Conservation (phyloP, 2,329 filamentous ascomycete species). For the Diaporthe australafricana region DNA sequence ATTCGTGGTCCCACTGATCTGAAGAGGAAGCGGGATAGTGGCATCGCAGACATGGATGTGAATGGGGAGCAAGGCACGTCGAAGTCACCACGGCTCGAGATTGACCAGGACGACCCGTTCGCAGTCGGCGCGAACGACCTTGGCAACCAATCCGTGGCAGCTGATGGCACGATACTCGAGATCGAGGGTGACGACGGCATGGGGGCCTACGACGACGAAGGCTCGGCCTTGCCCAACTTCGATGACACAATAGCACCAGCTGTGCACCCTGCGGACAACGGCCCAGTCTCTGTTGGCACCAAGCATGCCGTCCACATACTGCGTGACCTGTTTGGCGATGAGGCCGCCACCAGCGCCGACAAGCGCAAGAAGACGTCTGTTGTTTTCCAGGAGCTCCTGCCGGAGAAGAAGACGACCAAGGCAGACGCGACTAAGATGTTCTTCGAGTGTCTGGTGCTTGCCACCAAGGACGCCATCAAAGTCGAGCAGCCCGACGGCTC, state of each 20-base stretch:
- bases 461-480: conserved; percentile 98
- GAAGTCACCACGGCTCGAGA: conserved; percentile 77
- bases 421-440: conserved; percentile 99
- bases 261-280: conserved; percentile 84
- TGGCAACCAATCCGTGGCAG: conserved; percentile 63
- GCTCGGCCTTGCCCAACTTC: conserved; percentile 70
- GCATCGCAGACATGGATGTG: conserved; percentile 79
- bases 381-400: conserved; percentile 91
- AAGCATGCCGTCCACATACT: conserved; percentile 96
- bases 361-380: conserved; percentile 82
- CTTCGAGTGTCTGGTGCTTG: conserved; percentile 94
- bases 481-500: conserved; percentile 83
- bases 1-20: conserved; percentile 81
- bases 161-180: conserved; percentile 73
- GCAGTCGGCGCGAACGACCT: conserved; percentile 62
- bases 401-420: conserved; percentile 82
- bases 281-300: conserved; percentile 89
- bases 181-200: conserved; percentile 70
- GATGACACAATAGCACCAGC: conserved; percentile 83
- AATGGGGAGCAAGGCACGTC: conserved; percentile 71
- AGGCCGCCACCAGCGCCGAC: conserved; percentile 75
- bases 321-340: conserved; percentile 84
- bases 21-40: conserved; percentile 94
- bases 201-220: conserved; percentile 57
- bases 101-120: conserved; percentile 72